phyloP scores from a whole-genome alignment of 257 asterid species.

The Capsicum rhomboideum region DNA sequence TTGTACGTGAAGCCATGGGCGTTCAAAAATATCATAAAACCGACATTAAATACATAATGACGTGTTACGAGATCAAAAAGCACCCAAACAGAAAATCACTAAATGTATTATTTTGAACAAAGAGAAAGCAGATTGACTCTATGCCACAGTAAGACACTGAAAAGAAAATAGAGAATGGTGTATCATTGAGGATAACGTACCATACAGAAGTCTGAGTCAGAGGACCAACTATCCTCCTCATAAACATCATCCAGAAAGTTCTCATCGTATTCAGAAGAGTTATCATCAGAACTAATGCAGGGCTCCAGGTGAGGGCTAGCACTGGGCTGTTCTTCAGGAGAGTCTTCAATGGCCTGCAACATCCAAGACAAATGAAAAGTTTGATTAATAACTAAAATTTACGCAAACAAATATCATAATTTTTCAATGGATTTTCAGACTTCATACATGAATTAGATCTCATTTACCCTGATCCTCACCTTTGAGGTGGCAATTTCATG shows the following conservation, averaged over 20 bases:
- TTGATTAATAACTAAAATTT: background rate
- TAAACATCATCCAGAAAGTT: conserved; percentile 34
- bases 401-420: too few species aligned
- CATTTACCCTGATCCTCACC: background rate
- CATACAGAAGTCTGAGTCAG: conserved; percentile 29
- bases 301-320: conserved; percentile 32
- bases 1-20: background rate
- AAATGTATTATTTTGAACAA: background rate
- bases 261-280: conserved; percentile 60
- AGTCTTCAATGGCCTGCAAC: conserved; percentile 50
- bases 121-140: background rate
- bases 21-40: background rate
- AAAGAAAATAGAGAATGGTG: background rate
- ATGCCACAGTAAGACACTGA: background rate
- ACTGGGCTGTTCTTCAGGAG: conserved; percentile 34
- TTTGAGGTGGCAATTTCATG: background rate
- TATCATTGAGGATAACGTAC: conserved; percentile 11
- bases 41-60: background rate
- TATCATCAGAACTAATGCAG: conserved; percentile 35
- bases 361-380: conserved; percentile 9
- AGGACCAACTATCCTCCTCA: conserved; percentile 58
- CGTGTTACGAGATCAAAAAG: background rate
- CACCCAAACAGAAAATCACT: background rate
- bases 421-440: background rate
- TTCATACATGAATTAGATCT: background rate